Percentiles rank a stretch among this genome's conserved stretches.
phyloP scores from a whole-genome alignment of 2,329 filamentous ascomycete genomes.

The Hypoxylon sp. region DNA sequence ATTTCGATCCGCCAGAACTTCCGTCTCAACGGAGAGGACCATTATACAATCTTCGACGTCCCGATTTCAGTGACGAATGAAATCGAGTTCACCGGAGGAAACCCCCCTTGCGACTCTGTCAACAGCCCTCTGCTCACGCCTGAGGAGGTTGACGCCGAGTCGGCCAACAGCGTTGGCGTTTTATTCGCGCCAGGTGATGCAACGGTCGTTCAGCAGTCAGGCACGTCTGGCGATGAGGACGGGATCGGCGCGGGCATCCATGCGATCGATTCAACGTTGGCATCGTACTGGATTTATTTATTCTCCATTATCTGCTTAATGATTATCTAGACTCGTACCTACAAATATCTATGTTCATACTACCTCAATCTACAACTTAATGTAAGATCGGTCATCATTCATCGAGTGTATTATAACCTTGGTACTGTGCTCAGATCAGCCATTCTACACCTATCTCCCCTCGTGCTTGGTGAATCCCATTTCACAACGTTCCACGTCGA shows the following conservation, averaged over 20 bases:
- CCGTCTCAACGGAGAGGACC: conserved; percentile 70
- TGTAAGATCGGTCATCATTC: no score
- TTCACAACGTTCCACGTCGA: no score
- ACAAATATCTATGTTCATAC: neutral
- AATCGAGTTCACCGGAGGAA: conserved; percentile 59
- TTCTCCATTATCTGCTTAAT: conserved; percentile 47
- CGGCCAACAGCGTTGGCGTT: conserved; percentile 59
- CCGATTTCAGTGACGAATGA: conserved; percentile 76
- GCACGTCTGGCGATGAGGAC: conserved; percentile 49
- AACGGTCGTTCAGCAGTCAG: conserved; percentile 56
- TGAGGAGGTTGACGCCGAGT: conserved; percentile 57
- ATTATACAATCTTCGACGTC: conserved; percentile 78
- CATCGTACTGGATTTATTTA: conserved; percentile 51
- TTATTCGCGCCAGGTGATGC: conserved; percentile 65
- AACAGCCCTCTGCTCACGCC: conserved; percentile 64
- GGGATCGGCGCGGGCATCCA: conserved; percentile 49
- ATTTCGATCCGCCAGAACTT: conserved; percentile 80
- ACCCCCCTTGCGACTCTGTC: conserved; percentile 63
- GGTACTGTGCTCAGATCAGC: no score
- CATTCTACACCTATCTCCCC: no score
- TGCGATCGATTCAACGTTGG: conserved; percentile 51
- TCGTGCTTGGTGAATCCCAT: no score
- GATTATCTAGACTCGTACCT: conserved; percentile 16
- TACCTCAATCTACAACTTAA: neutral
- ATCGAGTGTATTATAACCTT: no score